Base-by-base conservation (phyloP, 1,139 yeast species). In the Sugiyamaella xylanicola region DNA sequence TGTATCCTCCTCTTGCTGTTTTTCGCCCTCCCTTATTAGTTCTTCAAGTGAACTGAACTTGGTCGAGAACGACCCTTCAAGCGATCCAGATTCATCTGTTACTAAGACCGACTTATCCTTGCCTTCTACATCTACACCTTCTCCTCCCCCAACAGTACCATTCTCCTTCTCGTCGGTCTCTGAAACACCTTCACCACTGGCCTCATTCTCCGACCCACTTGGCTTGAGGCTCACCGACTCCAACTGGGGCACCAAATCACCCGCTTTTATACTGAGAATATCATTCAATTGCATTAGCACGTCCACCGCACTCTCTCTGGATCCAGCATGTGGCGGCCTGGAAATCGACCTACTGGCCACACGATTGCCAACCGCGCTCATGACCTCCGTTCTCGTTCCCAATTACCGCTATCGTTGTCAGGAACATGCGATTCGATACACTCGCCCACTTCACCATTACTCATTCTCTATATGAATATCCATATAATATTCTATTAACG, bases 201-300 rank as follows among this genome's bases (percentile, higher is more conserved):
- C 56, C 11, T 40, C 35, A 39, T 27, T 45, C 21, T 13, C 17
- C 7, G 17, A 20, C 32, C 17, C 35, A 36, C 48, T 35, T 36
- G 57, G 43, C n/a, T 54, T 48, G 11, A 11, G 17, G 19, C 47
- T 16, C 16, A 21, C 41, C 19, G 41, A 44, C 5, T 44, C 55
- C 27, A 44, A 36, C 22, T 29, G 39, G n/a, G 64, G 64, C 3
- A 57, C 49, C 35, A 61, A 44, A 40, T 61, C 61, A 25, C 48
- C 53, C 32, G 42, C 36, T 22, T 48, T 45, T 13, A 57, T 59
- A 13, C 61, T 61, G 7, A 61, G 57, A 17, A 61, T 56, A 27
- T 45, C 48, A 45, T 59, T 53, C 51, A 61, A 51, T 20, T 54
- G 58, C 21, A 42, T 35, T 1, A 54, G 51, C 21, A 56, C 53